Evolutionary conservation across 495 filamentous ascomycete species (phyloP), one percentile per base, ranked within the genome.

Genomic region (Bryoglossum gracile): DNA sequence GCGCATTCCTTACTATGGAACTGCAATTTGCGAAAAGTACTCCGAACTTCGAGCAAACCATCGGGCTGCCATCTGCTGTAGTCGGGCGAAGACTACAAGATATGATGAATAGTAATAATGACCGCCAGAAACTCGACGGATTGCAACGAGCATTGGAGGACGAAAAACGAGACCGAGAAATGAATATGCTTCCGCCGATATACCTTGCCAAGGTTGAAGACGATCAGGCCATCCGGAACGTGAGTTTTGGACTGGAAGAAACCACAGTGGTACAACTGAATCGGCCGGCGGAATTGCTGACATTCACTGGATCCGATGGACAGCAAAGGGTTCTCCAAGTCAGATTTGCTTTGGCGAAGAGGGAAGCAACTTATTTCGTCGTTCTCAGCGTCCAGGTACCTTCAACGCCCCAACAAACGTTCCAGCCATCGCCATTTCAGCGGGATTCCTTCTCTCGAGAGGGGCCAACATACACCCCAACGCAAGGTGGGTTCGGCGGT

Each of bases 111-210:
- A 62, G 55, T 36, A 45, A 62, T 8, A 64, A 52, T 13, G 78
- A 82, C 46, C 69, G 73, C 5, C 71, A 75, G 9, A 78, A 69
- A 44, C 62, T 76, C 13, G 52, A 62, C 19, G 67, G 61, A 8
- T 60, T 77, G 28, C 71, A 73, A 28, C 58, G 68, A 59, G 37
- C 60, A 56, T 59, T 67, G 65, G 50, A 71, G 65, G 53, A 73
- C 62, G 76, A 77, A 54, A 69, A 53, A 10, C 59, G 66, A 17
- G 48, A 77, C 45, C 53, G 59, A 25, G 65, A 68, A 46, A 75
- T 75, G 24, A 71, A 71, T 42, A 75, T 78, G 57, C 61, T 79
- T 14, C 76, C 78, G 28, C 76, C 73, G 33, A 77, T 78, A 38
- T 56, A 58, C 34, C 68, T 70, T 32, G 63, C 58, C 40, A 70